These are phyloP conservation scores for Clonostachys rhizophaga DNA, from an alignment of 2,329 filamentous ascomycete species.

Conservation along the genomic window DNA sequence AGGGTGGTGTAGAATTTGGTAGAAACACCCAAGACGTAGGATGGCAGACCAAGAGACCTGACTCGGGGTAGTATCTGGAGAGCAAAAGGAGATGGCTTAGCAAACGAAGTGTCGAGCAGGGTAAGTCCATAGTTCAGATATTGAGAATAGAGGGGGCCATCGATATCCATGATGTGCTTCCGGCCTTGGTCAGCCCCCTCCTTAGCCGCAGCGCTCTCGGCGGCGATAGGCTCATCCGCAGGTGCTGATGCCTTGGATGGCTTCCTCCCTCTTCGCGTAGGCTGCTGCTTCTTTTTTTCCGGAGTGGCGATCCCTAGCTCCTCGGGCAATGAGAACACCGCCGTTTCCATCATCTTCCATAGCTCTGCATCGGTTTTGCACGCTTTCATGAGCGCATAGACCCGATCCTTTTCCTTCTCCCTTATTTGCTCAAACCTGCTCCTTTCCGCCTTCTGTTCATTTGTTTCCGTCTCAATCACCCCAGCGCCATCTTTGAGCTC, in stretches of 20 bases:
- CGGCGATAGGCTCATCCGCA: background rate
- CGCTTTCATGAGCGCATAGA: constrained; percentile 47
- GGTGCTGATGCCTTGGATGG: too few species aligned
- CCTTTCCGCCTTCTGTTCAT: constrained; percentile 25
- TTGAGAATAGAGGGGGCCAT: constrained; percentile 61
- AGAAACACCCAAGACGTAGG: constrained; percentile 67
- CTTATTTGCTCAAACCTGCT: constrained; percentile 27
- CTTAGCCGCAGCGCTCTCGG: background rate
- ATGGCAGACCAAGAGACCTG: constrained; percentile 62
- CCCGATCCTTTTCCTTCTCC: constrained; percentile 40
- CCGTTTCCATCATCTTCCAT: constrained; percentile 61
- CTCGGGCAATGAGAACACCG: constrained; percentile 59
- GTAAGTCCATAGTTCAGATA: constrained; percentile 53
- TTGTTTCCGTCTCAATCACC: constrained; percentile 19
- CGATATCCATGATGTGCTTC: constrained; percentile 43
- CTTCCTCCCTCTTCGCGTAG: constrained; percentile 2
- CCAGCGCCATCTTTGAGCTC: constrained; percentile 20
- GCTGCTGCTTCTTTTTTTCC: background rate
- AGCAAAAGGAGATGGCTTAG: constrained; percentile 50
- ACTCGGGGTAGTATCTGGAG: constrained; percentile 62
- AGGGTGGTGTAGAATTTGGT: constrained; percentile 67
- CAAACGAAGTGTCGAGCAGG: constrained; percentile 53
- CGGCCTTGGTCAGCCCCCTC: constrained; percentile 2
- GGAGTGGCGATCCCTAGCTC: constrained; percentile 46
- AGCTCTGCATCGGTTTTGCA: constrained; percentile 59